Base-by-base conservation (phyloP, 2,329 filamentous ascomycete genomes). In the Cladophialophora chaetospira region DNA sequence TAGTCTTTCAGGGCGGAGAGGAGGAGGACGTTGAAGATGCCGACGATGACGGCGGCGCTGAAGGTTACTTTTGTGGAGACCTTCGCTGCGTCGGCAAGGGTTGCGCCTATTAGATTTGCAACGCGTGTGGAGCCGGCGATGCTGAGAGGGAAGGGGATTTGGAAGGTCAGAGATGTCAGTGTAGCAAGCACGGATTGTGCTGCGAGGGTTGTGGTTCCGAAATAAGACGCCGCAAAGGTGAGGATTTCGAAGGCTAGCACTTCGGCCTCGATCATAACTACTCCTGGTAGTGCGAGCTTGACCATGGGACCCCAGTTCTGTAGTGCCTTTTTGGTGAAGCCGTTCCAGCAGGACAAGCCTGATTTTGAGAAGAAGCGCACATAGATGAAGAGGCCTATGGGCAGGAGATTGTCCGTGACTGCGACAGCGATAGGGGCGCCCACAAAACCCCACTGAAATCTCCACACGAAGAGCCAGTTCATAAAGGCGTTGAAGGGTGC, bases 221-320 rank as follows among this genome's bases (percentile, higher is more conserved):
- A 86, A 65, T 88, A 89, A 49, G 87, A 89, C 0, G 89, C 84
- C 6, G 86, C 85, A n/a, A 97, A 79, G 0, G 91, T 96, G 61
- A 96, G 78, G 46, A 96, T 85, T 71, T 97, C 93, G 71, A 97
- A 97, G 5, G 92, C 91, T 9, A 97, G 81, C 75, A 89, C 96
- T 71, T 97, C 93, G 4, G 93, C 91, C 71, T 95, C 86, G 1
- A 97, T 88, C 92, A 97, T 97, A 63, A 96, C 77, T 70, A 97
- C 85, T 1, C 93, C 93, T 0, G 93, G 92, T 10, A 97, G 77
- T 0, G 93, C 91, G 33, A 97, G 86, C 45, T 85, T 84, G 66
- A 97, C 83, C 93, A 96, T 95, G 6, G 87, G 87, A 1, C 79
- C 79, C 89, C 89, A 94, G 69, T 93, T 93, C 29, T 76, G 75